phyloP scores from a whole-genome alignment of 345 rosid species.

The Bretschneidera sinensis region DNA sequence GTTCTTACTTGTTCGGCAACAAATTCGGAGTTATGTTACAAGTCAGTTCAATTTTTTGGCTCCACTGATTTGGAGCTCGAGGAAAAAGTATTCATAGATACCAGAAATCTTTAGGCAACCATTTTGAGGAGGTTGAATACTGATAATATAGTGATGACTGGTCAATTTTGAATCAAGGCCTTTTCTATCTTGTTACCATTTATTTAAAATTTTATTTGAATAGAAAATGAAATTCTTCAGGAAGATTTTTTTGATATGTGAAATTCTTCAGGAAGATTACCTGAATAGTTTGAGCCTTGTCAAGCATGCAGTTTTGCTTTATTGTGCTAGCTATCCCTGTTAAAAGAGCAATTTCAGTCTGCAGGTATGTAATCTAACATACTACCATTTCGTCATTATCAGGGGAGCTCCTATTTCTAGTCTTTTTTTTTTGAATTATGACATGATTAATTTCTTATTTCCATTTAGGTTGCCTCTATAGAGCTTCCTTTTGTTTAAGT shows the following conservation, averaged over 20 bases:
- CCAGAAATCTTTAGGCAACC: conserved; percentile 27
- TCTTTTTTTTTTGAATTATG: too few relatives aligned
- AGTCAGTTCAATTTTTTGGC: conserved; percentile 21
- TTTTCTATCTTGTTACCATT: conserved; percentile 14
- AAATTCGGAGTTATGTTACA: conserved; percentile 12
- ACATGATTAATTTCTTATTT: not conserved
- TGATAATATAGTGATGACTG: conserved; percentile 20
- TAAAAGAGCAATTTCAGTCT: not conserved
- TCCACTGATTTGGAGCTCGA: conserved; percentile 22
- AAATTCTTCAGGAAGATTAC: too few relatives aligned
- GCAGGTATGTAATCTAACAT: too few relatives aligned
- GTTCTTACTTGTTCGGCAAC: conserved; percentile 12
- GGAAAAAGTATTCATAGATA: conserved; percentile 21
- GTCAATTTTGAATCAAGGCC: conserved; percentile 13
- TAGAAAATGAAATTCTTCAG: conserved; percentile 24
- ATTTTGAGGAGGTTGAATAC: conserved; percentile 33
- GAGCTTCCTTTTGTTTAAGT: too few relatives aligned
- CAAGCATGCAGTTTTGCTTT: conserved; percentile 13
- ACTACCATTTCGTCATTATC: too few relatives aligned
- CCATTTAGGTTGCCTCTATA: too few relatives aligned
- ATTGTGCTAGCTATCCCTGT: conserved; percentile 2
- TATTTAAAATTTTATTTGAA: conserved; percentile 16
- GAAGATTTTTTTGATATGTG: too few relatives aligned
- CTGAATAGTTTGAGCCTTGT: conserved; percentile 3
- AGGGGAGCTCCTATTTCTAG: too few relatives aligned